Evolutionary conservation across 164 flowering plant genomes (phyloP).

Genomic region (Vitis rotundifolia): DNA sequence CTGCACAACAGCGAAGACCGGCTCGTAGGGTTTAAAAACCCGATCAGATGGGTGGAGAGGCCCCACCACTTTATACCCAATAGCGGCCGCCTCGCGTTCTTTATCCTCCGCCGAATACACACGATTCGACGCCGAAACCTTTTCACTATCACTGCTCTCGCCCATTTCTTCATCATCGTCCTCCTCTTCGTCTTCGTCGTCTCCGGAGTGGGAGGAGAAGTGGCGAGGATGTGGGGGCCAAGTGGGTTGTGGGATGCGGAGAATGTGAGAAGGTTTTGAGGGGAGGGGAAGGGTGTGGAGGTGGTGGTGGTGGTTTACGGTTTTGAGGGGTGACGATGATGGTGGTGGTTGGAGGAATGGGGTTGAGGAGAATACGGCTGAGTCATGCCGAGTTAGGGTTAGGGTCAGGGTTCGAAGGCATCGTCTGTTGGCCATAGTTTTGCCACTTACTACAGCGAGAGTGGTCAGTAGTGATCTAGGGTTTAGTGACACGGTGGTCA

Average conservation of each 20-base stretch:
- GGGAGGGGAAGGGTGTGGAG: conserved; percentile 3
- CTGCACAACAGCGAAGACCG: conserved; percentile 93
- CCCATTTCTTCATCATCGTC: conserved; percentile 20
- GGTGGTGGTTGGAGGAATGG: conserved; percentile 2
- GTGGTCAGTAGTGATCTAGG: neutral
- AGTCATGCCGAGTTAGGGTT: conserved; percentile 38
- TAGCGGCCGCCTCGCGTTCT: conserved; percentile 67
- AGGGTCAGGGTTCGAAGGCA: conserved; percentile 39
- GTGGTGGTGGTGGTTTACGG: neutral
- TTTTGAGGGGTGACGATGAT: neutral
- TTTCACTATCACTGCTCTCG: conserved; percentile 9
- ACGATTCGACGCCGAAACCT: conserved; percentile 19
- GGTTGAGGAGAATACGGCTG: conserved; percentile 15
- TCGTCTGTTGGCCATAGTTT: conserved; percentile 54
- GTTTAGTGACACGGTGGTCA: neutral
- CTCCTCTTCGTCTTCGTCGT: conserved; percentile 26
- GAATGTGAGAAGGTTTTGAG: conserved; percentile 8
- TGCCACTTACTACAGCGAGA: neutral
- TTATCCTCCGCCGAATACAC: conserved; percentile 63
- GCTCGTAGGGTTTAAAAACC: conserved; percentile 67
- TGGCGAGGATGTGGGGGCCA: conserved; percentile 16
- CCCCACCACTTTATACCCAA: conserved; percentile 87
- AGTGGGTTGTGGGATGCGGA: neutral
- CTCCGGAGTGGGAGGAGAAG: conserved; percentile 31
- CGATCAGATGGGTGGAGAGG: conserved; percentile 60